Percentiles rank a stretch among this genome's conserved stretches.
Conservation (phyloP, 352 stramenopile species). For the Phytopythium sindhum region DNA sequence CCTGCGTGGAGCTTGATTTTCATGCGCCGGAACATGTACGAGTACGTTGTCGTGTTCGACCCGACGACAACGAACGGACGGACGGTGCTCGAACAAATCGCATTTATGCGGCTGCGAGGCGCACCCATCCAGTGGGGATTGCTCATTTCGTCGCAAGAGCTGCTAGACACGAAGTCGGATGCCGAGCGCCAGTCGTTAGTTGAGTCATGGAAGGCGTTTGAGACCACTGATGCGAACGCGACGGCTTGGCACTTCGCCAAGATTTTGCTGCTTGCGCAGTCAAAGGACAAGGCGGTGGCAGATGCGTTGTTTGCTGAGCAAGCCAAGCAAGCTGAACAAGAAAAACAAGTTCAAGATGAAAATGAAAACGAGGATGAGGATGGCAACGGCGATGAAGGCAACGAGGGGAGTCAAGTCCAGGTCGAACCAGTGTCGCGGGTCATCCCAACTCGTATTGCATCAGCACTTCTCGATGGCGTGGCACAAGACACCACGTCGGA, state of each 20-base stretch:
- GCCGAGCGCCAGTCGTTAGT: slow-evolving; percentile 39
- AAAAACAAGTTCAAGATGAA: not conserved
- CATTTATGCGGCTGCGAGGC: slow-evolving; percentile 66
- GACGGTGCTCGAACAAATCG: slow-evolving; percentile 49
- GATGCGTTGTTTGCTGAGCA: not conserved
- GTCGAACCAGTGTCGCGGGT: slow-evolving; percentile 12
- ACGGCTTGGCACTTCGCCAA: slow-evolving; percentile 80
- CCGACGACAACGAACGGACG: slow-evolving; percentile 48
- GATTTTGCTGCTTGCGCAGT: slow-evolving; percentile 59
- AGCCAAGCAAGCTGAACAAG: not conserved
- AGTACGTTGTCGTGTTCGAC: slow-evolving; percentile 73
- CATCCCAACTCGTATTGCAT: slow-evolving; percentile 28
- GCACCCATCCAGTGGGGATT: slow-evolving; percentile 77
- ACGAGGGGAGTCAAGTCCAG: slow-evolving; percentile 8
- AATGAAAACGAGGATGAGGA: slow-evolving; percentile 7
- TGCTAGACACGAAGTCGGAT: slow-evolving; percentile 44
- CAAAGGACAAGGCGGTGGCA: slow-evolving; percentile 36
- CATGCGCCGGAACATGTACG: slow-evolving; percentile 86
- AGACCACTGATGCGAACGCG: slow-evolving; percentile 34
- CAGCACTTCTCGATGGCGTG: slow-evolving; percentile 52
- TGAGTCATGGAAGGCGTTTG: slow-evolving; percentile 35
- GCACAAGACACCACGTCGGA: slow-evolving; percentile 38
- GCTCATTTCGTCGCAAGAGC: slow-evolving; percentile 65
- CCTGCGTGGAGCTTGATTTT: slow-evolving; percentile 84
- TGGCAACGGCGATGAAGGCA: slow-evolving; percentile 10